These are phyloP conservation scores for Solanum infundibuliforme DNA, from an alignment of 257 asterid species.

Conservation along the genomic window DNA sequence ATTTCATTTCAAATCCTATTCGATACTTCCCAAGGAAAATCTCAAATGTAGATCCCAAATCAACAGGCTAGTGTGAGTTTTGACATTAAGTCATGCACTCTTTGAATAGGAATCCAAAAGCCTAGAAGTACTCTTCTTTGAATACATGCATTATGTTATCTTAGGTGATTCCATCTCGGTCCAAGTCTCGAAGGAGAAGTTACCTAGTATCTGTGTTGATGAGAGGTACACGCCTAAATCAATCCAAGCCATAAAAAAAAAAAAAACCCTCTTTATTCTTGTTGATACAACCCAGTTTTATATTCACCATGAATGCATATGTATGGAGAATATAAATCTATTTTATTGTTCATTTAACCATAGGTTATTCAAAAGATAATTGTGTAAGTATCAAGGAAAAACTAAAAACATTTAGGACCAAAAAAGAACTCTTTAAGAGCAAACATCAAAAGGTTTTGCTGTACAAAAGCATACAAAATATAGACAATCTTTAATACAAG, in stretches of 20 bases:
- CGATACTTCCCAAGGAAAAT: too few species aligned
- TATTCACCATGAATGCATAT: background rate
- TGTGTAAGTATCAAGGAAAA: background rate
- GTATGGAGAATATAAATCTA: background rate
- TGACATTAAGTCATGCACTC: too few species aligned
- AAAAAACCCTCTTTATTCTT: background rate
- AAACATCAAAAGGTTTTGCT: background rate
- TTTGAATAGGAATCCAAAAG: too few species aligned
- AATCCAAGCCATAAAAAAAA: rapidly evolving
- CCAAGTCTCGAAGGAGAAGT: background rate
- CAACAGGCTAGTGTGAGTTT: too few species aligned
- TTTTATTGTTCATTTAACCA: too few species aligned
- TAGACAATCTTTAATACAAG: background rate
- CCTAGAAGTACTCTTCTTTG: too few species aligned
- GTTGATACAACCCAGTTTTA: background rate
- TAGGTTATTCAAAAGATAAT: background rate
- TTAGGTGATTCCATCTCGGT: background rate
- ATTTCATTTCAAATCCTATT: too few species aligned
- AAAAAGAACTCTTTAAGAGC: background rate
- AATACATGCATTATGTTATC: background rate
- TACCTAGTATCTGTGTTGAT: background rate
- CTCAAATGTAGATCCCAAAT: too few species aligned
- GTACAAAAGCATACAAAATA: background rate
- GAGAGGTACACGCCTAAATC: background rate
- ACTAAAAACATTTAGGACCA: background rate